phyloP scores from a whole-genome alignment of 345 rosid genomes.

The Anacardium occidentale region DNA sequence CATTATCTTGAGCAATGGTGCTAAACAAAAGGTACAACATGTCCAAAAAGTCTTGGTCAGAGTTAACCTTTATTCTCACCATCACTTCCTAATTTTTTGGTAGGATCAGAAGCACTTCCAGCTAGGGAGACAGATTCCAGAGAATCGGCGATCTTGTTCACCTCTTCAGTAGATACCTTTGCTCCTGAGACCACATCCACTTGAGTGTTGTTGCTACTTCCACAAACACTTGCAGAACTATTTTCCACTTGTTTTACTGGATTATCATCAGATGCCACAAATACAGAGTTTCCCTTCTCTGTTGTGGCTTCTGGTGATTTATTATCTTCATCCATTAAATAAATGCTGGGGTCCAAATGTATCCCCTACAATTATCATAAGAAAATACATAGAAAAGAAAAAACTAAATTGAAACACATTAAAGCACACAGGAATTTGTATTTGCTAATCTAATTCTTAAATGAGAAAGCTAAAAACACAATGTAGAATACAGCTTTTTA shows the following conservation, averaged over 20 bases:
- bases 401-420: conserved; percentile 12
- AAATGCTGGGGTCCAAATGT: conserved; percentile 98
- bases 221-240: conserved; percentile 25
- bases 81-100: conserved; percentile 24
- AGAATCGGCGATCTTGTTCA: conserved; percentile 37
- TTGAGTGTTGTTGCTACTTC: conserved; percentile 21
- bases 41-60: conserved; percentile 3
- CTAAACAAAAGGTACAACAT: neutral
- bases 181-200: conserved; percentile 23
- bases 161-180: conserved; percentile 30
- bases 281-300: conserved; percentile 35
- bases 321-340: conserved; percentile 86
- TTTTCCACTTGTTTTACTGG: conserved; percentile 34
- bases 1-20: neutral
- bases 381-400: conserved; percentile 19
- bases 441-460: neutral
- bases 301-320: conserved; percentile 48
- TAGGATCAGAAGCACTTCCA: conserved; percentile 32
- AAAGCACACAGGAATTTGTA: neutral
- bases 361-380: conserved; percentile 58
- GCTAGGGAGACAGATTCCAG: conserved; percentile 37
- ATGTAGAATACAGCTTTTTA: neutral
- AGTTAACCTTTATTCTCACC: conserved; percentile 41
- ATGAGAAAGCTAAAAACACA: neutral
- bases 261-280: conserved; percentile 30